Conservation (phyloP, 768 basidiomycete genomes). For the Hygrophoropsis aurantiaca region DNA sequence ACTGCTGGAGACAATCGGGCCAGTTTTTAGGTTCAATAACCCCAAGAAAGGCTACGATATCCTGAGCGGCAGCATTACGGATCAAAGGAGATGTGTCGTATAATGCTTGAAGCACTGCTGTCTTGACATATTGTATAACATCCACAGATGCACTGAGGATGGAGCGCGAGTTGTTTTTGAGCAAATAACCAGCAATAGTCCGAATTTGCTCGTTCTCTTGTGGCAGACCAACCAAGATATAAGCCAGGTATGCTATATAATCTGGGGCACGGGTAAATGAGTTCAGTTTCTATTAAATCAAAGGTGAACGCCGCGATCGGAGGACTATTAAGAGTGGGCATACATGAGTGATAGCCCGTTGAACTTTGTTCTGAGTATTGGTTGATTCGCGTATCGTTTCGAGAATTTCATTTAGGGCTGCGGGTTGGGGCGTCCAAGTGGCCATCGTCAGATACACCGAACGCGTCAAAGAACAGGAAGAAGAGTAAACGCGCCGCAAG, state of each 20-base stretch:
- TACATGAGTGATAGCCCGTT: conserved; percentile 84
- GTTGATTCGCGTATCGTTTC: conserved; percentile 91
- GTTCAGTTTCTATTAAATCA: conserved; percentile 70
- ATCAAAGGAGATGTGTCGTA: conserved; percentile 81
- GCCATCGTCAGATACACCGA: conserved; percentile 46
- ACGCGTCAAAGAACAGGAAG: conserved; percentile 21
- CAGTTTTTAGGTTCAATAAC: conserved; percentile 89
- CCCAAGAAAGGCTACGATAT: conserved; percentile 86
- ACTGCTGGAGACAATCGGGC: conserved; percentile 89
- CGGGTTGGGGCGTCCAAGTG: conserved; percentile 81
- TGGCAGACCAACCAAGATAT: conserved; percentile 80
- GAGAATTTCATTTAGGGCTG: conserved; percentile 88
- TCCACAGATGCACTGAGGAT: conserved; percentile 67
- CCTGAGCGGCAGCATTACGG: conserved; percentile 91
- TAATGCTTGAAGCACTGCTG: conserved; percentile 78
- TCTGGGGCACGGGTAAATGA: conserved; percentile 85
- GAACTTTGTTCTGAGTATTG: conserved; percentile 68
- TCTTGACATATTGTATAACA: conserved; percentile 73
- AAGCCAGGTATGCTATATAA: conserved; percentile 94
- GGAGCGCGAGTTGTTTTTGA: conserved; percentile 92
- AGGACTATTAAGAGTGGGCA: conserved; percentile 20
- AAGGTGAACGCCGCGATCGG: conserved; percentile 20
- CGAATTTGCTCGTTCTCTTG: conserved; percentile 91
- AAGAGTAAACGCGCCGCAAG: conserved; percentile 29
- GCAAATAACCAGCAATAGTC: conserved; percentile 92